phyloP scores from a whole-genome alignment of 495 filamentous ascomycete genomes.

The Cairneyella variabilis region DNA sequence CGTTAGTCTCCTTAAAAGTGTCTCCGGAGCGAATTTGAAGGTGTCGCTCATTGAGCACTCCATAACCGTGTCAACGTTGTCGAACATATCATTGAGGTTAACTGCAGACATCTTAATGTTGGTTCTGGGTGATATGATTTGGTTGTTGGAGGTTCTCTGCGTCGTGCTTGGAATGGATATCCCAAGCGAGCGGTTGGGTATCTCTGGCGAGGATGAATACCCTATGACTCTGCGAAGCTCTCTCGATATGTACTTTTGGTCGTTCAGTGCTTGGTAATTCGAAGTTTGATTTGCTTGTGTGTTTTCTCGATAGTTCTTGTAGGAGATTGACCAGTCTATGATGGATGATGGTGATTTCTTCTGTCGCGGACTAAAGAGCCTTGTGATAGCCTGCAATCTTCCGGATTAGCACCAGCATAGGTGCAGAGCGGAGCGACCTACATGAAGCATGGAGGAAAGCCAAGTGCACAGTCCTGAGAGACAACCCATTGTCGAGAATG shows the following conservation, averaged over 20 bases:
- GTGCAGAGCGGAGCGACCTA: background rate
- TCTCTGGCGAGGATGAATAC: background rate
- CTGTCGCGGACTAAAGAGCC: background rate
- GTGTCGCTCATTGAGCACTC: background rate
- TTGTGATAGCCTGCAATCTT: background rate
- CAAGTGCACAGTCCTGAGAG: background rate
- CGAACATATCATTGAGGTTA: background rate
- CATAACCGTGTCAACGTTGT: background rate
- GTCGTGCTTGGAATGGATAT: background rate
- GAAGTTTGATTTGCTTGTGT: background rate
- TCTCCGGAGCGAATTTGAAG: background rate
- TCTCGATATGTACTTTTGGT: background rate
- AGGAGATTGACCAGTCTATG: background rate
- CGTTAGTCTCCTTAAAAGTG: background rate
- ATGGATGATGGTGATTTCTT: background rate
- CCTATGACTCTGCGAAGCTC: background rate
- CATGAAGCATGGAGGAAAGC: background rate
- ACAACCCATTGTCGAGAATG: background rate
- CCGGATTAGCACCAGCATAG: background rate
- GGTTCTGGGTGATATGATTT: background rate
- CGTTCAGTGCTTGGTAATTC: background rate
- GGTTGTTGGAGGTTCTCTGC: background rate
- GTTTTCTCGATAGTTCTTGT: background rate
- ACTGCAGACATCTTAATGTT: background rate
- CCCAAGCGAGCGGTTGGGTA: background rate